Evolutionary conservation across 2,329 filamentous ascomycete species (phyloP).

Genomic region (Alternaria infectoria): DNA sequence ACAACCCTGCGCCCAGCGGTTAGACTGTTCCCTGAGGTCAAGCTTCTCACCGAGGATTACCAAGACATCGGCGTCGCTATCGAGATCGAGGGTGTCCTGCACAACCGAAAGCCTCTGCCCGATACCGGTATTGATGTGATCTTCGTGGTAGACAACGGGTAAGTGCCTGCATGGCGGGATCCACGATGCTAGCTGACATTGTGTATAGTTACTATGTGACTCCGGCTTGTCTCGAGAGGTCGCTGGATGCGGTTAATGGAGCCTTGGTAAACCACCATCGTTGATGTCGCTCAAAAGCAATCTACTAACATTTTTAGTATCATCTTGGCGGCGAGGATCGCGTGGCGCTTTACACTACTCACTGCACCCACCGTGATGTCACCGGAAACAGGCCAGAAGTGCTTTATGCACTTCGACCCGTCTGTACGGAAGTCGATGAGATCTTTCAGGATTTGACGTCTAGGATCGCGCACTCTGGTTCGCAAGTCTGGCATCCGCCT

Average conservation of each 20-base stretch:
- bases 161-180: background rate
- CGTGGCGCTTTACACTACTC: conserved; percentile 38
- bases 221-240: conserved; percentile 28
- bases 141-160: conserved; percentile 50
- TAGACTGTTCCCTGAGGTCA: conserved; percentile 28
- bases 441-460: conserved; percentile 24
- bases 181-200: conserved; percentile 1
- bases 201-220: conserved; percentile 37
- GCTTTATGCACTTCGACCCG: conserved; percentile 25
- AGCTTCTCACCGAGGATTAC: conserved; percentile 22
- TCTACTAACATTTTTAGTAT: conserved; percentile 11
- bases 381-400: conserved; percentile 36
- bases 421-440: conserved; percentile 20
- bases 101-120: conserved; percentile 25
- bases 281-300: background rate
- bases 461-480: conserved; percentile 25
- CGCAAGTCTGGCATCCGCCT: conserved; percentile 33
- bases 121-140: conserved; percentile 39
- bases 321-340: conserved; percentile 31
- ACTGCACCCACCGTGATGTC: conserved; percentile 36
- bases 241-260: conserved; percentile 23
- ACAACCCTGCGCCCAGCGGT: conserved; percentile 30
- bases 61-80: conserved; percentile 41
- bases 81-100: conserved; percentile 37
- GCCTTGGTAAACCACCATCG: conserved; percentile 12